Evolutionary conservation across 139 green algal genomes (phyloP).

Genomic region (Ulvella scutata): DNA sequence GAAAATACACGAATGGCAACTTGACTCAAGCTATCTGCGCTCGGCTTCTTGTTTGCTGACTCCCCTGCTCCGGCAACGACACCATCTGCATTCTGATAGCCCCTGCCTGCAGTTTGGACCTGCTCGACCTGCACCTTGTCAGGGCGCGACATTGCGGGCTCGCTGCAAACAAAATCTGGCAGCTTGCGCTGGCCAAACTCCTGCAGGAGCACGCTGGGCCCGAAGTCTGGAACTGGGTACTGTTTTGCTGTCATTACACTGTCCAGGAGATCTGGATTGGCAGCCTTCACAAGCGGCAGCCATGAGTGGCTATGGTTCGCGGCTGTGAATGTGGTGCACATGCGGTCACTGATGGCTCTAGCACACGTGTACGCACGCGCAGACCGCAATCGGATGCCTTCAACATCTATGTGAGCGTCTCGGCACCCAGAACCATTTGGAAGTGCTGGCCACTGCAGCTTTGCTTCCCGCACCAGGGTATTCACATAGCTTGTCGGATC

Average conservation of each 20-base stretch:
- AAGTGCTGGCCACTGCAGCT: background rate
- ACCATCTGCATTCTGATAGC: no score
- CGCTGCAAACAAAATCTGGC: no score
- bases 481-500: background rate
- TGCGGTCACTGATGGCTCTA: background rate
- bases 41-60: background rate
- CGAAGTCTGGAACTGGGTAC: background rate
- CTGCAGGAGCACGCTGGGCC: background rate
- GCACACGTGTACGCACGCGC: background rate
- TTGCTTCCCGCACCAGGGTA: background rate
- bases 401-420: background rate
- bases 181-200: background rate
- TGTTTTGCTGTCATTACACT: background rate
- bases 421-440: background rate
- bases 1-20: background rate
- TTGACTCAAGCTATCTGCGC: background rate
- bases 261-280: background rate
- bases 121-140: background rate
- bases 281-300: background rate
- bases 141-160: background rate
- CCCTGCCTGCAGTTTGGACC: no score
- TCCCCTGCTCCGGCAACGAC: no score
- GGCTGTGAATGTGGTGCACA: background rate
- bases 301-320: background rate
- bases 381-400: background rate